Evolutionary conservation across 768 basidiomycete species (phyloP).

Genomic region (Boletus patriciae): DNA sequence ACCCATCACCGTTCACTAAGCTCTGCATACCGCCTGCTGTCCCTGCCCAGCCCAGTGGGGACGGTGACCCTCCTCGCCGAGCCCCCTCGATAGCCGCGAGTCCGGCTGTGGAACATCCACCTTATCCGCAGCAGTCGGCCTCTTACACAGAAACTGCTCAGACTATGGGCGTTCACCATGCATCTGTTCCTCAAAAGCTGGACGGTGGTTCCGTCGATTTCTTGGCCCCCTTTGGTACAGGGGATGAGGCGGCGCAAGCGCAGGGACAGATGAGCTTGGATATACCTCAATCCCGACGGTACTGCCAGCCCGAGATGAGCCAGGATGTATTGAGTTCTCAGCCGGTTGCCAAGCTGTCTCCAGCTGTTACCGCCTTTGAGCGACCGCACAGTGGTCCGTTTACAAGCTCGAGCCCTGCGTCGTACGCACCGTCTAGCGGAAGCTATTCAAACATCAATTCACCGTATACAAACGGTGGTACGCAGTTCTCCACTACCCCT

Average conservation of each 20-base stretch:
- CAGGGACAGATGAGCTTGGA: constrained; percentile 17
- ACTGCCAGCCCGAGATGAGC: constrained; percentile 12
- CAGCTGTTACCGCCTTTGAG: constrained; percentile 16
- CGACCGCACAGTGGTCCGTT: constrained; percentile 23
- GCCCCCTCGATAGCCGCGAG: constrained; percentile 13
- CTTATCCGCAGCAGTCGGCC: constrained; percentile 13
- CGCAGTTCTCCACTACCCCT: constrained; percentile 18
- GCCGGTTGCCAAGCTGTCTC: constrained; percentile 8
- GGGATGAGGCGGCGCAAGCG: constrained; percentile 15
- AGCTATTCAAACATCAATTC: constrained; percentile 27
- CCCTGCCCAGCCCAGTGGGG: constrained; percentile 13
- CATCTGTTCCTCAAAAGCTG: constrained; percentile 15
- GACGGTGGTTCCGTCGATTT: constrained; percentile 23
- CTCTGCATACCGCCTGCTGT: constrained; percentile 2
- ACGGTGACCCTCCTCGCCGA: constrained; percentile 12
- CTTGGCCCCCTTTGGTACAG: constrained; percentile 22
- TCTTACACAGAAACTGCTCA: constrained; percentile 13
- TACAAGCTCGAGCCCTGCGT: constrained; percentile 24
- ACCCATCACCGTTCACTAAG: constrained; percentile 24
- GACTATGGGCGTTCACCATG: background rate
- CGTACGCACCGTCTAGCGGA: constrained; percentile 24
- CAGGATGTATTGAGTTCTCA: constrained; percentile 10
- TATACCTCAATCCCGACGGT: constrained; percentile 16
- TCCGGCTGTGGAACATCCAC: constrained; percentile 10
- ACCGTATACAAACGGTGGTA: constrained; percentile 24